Conservation (phyloP, 352 stramenopile genomes). For the Globisporangium okanoganense region DNA sequence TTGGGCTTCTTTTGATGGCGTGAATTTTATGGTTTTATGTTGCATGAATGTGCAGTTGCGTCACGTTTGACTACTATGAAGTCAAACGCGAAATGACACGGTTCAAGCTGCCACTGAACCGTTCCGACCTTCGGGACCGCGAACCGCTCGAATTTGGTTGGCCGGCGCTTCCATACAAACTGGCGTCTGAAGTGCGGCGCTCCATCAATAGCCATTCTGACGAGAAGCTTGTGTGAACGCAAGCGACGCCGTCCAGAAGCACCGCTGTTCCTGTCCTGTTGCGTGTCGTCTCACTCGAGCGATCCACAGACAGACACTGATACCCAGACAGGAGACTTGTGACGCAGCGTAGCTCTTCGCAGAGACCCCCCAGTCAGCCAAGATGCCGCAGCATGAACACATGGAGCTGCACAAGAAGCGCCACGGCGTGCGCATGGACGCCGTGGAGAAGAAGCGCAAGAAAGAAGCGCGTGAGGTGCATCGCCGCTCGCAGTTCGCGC, state of each 20-base stretch:
- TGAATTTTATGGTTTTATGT: background rate
- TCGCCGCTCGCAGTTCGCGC: constrained; percentile 95
- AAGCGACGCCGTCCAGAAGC: constrained; percentile 6
- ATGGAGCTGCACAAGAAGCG: constrained; percentile 99
- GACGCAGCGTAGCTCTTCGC: background rate
- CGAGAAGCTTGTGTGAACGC: constrained; percentile 6
- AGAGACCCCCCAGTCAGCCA: constrained; percentile 12
- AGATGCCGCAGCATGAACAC: constrained; percentile 99
- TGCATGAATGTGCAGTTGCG: background rate
- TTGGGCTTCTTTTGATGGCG: background rate
- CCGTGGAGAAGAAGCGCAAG: constrained; percentile 96
- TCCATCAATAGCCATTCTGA: constrained; percentile 7
- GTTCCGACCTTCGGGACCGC: too few relatives aligned
- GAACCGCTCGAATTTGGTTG: constrained; percentile 11
- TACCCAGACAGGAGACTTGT: background rate
- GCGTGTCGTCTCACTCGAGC: background rate
- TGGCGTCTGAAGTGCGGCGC: background rate
- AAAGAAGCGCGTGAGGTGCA: constrained; percentile 98
- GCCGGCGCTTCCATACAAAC: constrained; percentile 3
- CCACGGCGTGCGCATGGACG: constrained; percentile 97
- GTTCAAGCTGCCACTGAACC: too few relatives aligned
- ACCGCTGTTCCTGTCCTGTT: background rate
- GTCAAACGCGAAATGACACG: too few relatives aligned
- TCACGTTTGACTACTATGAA: background rate
- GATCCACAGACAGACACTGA: background rate